These are phyloP conservation scores for Asterella californica DNA, from an alignment of 225 moss, liverwort and hornwort species.

Conservation along the genomic window DNA sequence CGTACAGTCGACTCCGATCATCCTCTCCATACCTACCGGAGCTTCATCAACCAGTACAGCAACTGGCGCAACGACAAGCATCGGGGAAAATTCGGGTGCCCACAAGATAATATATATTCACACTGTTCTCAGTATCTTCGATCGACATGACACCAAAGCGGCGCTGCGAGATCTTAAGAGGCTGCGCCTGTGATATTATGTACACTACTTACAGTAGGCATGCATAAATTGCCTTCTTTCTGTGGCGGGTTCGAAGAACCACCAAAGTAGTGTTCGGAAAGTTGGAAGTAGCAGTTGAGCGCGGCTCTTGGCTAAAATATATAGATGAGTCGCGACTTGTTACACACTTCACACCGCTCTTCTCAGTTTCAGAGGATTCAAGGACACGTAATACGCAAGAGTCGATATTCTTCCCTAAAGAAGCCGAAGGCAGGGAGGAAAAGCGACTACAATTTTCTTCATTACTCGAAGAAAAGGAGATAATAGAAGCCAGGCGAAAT, in stretches of 20 bases:
- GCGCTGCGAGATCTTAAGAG: too few species aligned
- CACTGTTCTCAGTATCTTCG: background rate
- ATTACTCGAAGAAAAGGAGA: background rate
- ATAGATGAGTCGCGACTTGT: background rate
- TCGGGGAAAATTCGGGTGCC: background rate
- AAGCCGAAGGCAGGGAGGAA: slow-evolving; percentile 2
- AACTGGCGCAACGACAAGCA: background rate
- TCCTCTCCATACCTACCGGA: background rate
- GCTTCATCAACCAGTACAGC: background rate
- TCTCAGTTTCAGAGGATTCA: background rate
- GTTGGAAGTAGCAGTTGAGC: background rate
- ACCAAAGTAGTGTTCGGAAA: background rate
- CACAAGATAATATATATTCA: background rate
- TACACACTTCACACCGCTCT: background rate
- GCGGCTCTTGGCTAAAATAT: background rate
- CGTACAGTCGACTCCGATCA: background rate
- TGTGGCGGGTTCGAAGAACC: background rate
- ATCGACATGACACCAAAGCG: background rate
- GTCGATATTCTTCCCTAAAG: background rate
- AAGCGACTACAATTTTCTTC: background rate
- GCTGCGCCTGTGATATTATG: background rate
- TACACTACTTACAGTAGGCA: background rate
- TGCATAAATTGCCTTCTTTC: background rate
- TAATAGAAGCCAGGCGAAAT: background rate
- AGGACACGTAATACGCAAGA: background rate